Conservation (phyloP, 129 eudicot species). For the Pulicaria dysenterica region DNA sequence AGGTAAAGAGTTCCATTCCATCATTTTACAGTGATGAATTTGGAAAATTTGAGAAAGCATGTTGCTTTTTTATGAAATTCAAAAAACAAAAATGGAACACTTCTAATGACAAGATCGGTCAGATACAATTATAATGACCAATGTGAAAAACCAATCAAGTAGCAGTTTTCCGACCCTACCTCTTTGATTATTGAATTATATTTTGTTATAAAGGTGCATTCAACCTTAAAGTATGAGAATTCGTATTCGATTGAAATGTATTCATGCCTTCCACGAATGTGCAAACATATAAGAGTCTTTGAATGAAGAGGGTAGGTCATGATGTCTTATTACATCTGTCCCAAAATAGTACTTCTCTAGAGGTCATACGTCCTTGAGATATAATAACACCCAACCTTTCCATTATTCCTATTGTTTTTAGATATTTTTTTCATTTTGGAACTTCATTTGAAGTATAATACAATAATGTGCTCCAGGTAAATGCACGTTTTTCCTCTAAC, state of each 20-base stretch:
- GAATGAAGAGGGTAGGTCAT: conserved; percentile 15
- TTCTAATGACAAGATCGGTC: no score
- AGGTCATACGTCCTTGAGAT: not conserved
- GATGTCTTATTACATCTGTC: conserved; percentile 7
- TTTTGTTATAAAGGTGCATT: conserved; percentile 18
- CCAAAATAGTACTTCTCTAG: not conserved
- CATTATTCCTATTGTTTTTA: not conserved
- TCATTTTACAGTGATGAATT: no score
- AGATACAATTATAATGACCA: no score
- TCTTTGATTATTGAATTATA: conserved; percentile 7
- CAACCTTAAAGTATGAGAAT: conserved; percentile 15
- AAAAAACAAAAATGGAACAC: no score
- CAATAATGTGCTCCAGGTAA: conserved; percentile 12
- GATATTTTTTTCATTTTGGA: not conserved
- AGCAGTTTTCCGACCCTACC: no score
- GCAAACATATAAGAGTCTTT: not conserved
- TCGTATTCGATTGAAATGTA: not conserved
- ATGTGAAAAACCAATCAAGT: no score
- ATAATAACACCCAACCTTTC: not conserved
- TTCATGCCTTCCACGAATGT: not conserved
- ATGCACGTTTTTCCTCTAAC: conserved; percentile 14
- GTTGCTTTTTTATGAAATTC: no score
- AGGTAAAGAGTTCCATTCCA: no score
- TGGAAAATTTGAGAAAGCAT: no score
- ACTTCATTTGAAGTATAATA: not conserved